phyloP scores from a whole-genome alignment of 352 stramenopile genomes.

The Phytopythium boreale region DNA sequence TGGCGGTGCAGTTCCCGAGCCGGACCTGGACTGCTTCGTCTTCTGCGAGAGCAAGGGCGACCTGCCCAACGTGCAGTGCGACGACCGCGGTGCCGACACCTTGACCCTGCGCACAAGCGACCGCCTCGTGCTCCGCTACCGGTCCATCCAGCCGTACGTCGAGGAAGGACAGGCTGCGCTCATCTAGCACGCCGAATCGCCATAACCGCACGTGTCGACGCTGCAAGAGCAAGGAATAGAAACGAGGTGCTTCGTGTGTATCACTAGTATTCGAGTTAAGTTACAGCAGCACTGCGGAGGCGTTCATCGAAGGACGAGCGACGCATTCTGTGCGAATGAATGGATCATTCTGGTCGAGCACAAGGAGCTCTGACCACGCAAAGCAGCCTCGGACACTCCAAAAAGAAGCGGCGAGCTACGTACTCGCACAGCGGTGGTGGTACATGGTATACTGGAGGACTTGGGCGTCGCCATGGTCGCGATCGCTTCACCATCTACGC shows the following conservation, averaged over 20 bases:
- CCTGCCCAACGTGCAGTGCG: constrained; percentile 56
- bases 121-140: constrained; percentile 76
- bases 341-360: too few species aligned
- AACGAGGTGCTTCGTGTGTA: neutral
- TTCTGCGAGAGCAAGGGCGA: constrained; percentile 71
- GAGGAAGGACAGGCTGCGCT: constrained; percentile 53
- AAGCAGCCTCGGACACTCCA: neutral
- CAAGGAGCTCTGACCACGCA: neutral
- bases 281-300: neutral
- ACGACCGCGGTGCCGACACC: constrained; percentile 68
- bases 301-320: neutral
- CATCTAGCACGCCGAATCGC: constrained; percentile 23
- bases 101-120: constrained; percentile 55
- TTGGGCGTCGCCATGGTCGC: neutral
- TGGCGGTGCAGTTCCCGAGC: constrained; percentile 45
- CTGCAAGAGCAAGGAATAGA: neutral
- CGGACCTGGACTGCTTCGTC: constrained; percentile 77
- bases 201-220: neutral
- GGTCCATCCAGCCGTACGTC: constrained; percentile 51
- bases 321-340: neutral
- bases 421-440: neutral
- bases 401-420: too few species aligned
- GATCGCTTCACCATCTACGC: constrained; percentile 3
- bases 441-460: neutral
- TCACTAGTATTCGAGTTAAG: constrained; percentile 1